Conservation (phyloP, 1,139 yeast species). For the Arxiozyma bovina region DNA sequence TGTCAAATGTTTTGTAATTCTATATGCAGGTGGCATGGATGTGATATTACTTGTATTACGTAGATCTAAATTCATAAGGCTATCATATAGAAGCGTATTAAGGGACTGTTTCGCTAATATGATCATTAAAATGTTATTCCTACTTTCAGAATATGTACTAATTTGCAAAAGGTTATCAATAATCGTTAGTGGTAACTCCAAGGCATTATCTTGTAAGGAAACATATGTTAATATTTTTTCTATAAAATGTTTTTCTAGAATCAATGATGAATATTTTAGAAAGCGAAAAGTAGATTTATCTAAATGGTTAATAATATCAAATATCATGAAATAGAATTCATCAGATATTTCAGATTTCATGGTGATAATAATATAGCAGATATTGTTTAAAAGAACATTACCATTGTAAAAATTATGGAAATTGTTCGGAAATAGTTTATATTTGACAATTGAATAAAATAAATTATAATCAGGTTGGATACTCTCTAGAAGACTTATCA, state of each 20-base stretch:
- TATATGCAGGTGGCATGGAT: conserved; percentile 1
- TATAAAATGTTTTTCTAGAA: background rate
- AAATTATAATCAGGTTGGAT: background rate
- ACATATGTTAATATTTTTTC: conserved; percentile 1
- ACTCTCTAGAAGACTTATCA: background rate
- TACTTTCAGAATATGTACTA: background rate
- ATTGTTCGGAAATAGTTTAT: background rate
- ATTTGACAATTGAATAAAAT: background rate
- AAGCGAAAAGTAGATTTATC: background rate
- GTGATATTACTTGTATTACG: background rate
- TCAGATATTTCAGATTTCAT: background rate
- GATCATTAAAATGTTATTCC: conserved; percentile 5
- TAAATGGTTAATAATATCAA: background rate
- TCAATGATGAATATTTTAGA: background rate
- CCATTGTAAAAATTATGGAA: background rate
- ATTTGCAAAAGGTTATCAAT: conserved; percentile 1
- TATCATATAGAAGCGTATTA: conserved; percentile 2
- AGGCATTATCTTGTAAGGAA: too few relatives aligned
- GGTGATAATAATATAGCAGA: conserved; percentile 1
- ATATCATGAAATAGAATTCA: background rate
- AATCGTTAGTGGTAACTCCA: background rate
- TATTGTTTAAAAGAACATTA: background rate
- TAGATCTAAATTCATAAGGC: background rate
- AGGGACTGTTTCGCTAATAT: conserved; percentile 4
- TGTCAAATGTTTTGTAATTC: conserved; percentile 17